Evolutionary conservation across 129 eudicot species (phyloP).

Genomic region (Scalesia atractyloides): DNA sequence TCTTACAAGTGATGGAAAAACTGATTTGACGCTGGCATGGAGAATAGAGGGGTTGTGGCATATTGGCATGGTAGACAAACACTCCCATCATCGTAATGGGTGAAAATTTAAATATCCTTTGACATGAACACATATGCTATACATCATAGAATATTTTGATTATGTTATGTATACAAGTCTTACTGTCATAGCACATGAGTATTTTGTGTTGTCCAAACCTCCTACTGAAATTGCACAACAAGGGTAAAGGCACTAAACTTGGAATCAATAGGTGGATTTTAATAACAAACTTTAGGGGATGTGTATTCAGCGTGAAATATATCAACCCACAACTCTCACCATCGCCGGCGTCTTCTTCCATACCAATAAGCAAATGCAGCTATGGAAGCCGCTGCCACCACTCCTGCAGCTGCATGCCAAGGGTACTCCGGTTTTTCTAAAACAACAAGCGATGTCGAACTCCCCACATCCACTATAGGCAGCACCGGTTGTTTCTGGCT

Average conservation of each 20-base stretch:
- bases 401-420: slow-evolving; percentile 94
- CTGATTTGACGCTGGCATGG: too few species aligned
- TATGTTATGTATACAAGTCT: too few species aligned
- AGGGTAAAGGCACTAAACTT: slow-evolving; percentile 8
- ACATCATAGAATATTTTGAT: slow-evolving; percentile 2
- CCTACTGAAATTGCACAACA: slow-evolving; percentile 38
- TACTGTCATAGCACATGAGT: neutral
- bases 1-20: too few species aligned
- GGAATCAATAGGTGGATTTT: neutral
- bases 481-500: slow-evolving; percentile 30
- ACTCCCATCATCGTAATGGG: too few species aligned
- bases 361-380: slow-evolving; percentile 98
- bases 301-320: neutral
- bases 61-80: too few species aligned
- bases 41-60: too few species aligned
- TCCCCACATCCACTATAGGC: slow-evolving; percentile 24
- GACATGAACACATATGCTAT: neutral
- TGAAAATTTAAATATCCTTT: neutral
- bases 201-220: neutral
- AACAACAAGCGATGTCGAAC: slow-evolving; percentile 26
- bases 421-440: slow-evolving; percentile 64
- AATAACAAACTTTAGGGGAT: too few species aligned
- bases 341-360: slow-evolving; percentile 69
- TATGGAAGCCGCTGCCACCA: slow-evolving; percentile 76
- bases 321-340: slow-evolving; percentile 24